Percentiles rank a stretch among this genome's conserved stretches.
Evolutionary conservation across 225 moss, liverwort and hornwort species (phyloP).

Genomic region (Antitrichia curtipendula): DNA sequence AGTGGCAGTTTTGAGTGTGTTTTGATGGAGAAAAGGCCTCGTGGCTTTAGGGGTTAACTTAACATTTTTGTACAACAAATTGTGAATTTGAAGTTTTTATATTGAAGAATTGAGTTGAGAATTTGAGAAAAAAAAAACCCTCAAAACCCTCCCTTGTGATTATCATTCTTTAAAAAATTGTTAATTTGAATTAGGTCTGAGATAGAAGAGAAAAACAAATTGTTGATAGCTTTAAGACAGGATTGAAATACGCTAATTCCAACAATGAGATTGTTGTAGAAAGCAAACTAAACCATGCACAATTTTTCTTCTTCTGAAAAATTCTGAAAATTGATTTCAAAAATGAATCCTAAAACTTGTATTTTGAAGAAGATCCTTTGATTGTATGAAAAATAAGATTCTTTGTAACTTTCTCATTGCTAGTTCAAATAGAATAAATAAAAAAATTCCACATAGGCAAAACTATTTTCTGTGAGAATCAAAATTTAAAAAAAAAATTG

Average conservation of each 20-base stretch:
- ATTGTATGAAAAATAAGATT: background rate
- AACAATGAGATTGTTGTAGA: background rate
- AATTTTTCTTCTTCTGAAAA: background rate
- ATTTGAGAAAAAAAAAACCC: background rate
- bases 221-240: background rate
- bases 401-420: background rate
- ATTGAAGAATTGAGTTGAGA: background rate
- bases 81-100: background rate
- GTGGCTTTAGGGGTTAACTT: too few relatives aligned
- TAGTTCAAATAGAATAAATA: background rate
- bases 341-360: background rate
- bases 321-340: background rate
- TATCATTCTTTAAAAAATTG: background rate
- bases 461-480: background rate
- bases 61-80: background rate
- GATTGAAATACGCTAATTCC: background rate
- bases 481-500: too few relatives aligned
- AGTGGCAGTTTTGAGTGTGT: too few relatives aligned
- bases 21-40: too few relatives aligned
- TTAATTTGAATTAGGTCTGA: background rate
- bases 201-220: background rate
- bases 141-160: background rate
- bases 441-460: background rate
- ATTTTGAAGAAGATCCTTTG: background rate
- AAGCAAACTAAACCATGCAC: background rate